These are phyloP conservation scores for Gracilaria domingensis DNA, from an alignment of 23 red algal genomes.

Conservation along the genomic window DNA sequence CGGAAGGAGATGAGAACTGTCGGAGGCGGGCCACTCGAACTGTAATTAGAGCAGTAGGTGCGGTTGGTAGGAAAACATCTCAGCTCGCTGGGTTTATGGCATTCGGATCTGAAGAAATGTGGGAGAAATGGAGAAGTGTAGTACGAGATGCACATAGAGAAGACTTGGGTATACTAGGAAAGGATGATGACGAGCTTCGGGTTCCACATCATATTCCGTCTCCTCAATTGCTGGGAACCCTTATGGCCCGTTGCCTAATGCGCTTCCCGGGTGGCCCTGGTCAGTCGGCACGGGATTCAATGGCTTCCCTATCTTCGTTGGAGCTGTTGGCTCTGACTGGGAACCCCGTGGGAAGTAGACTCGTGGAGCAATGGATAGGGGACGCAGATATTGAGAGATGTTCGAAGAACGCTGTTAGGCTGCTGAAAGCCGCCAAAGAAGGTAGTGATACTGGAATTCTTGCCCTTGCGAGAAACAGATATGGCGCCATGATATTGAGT, in stretches of 20 bases:
- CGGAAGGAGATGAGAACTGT: conserved; percentile 68
- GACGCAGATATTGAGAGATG: conserved; percentile 1
- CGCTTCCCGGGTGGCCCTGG: conserved; percentile 60
- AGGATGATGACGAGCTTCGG: conserved; percentile 29
- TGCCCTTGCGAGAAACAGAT: conserved; percentile 31
- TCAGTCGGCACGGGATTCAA: conserved; percentile 58
- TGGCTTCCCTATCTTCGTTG: conserved; percentile 32
- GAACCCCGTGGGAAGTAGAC: conserved; percentile 34
- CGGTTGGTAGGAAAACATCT: conserved; percentile 41
- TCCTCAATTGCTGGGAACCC: conserved; percentile 41
- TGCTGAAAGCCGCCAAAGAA: conserved; percentile 33
- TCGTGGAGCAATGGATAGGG: conserved; percentile 67
- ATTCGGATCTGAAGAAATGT: conserved; percentile 49
- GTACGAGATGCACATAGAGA: conserved; percentile 3
- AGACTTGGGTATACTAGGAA: conserved; percentile 42
- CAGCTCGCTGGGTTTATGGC: conserved; percentile 31
- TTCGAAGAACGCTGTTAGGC: conserved; percentile 28
- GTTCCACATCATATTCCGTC: conserved; percentile 14
- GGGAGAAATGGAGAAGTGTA: conserved; percentile 42
- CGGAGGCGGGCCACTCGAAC: conserved; percentile 38
- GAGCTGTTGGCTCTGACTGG: conserved; percentile 42
- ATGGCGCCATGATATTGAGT: conserved; percentile 51
- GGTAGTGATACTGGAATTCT: conserved; percentile 14
- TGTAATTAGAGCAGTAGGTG: conserved; percentile 42
- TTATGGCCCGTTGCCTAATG: conserved; percentile 63